Evolutionary conservation across 192 early-diverging fungal genomes (phyloP).

Genomic region (Haplosporangium gracile): DNA sequence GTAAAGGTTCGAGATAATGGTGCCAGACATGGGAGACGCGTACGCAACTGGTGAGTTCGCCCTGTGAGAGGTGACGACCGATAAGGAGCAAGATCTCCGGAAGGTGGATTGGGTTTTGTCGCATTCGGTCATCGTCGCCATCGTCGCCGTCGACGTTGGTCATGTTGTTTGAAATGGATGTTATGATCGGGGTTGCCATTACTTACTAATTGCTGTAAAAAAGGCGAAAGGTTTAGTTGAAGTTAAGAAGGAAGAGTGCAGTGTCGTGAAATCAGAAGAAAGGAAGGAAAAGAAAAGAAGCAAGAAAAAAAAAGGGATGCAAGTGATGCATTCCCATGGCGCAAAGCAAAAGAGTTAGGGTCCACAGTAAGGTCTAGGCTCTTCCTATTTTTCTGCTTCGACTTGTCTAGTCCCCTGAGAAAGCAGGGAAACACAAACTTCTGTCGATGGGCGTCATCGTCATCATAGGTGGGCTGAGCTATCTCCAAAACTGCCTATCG

Average conservation of each 20-base stretch:
- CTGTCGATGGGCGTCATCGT: background rate
- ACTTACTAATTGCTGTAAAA: background rate
- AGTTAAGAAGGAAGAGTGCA: background rate
- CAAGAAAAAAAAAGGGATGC: background rate
- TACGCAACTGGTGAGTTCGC: conserved; percentile 4
- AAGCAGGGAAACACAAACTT: background rate
- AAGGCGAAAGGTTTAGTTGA: background rate
- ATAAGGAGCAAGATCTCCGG: conserved; percentile 10
- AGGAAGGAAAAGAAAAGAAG: background rate
- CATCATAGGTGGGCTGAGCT: background rate
- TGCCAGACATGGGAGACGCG: conserved; percentile 10
- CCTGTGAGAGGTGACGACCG: background rate
- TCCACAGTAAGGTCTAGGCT: background rate
- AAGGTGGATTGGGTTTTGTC: background rate
- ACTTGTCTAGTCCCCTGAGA: background rate
- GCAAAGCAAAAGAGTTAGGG: background rate
- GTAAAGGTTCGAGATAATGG: background rate
- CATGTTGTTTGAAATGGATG: background rate
- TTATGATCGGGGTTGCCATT: background rate
- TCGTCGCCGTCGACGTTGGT: background rate
- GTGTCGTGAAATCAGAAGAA: background rate
- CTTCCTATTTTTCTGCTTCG: background rate
- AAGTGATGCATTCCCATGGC: background rate
- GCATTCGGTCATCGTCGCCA: background rate
- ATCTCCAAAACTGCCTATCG: background rate